Conservation (phyloP, 129 eudicot species). For the Pittosporum tobira region DNA sequence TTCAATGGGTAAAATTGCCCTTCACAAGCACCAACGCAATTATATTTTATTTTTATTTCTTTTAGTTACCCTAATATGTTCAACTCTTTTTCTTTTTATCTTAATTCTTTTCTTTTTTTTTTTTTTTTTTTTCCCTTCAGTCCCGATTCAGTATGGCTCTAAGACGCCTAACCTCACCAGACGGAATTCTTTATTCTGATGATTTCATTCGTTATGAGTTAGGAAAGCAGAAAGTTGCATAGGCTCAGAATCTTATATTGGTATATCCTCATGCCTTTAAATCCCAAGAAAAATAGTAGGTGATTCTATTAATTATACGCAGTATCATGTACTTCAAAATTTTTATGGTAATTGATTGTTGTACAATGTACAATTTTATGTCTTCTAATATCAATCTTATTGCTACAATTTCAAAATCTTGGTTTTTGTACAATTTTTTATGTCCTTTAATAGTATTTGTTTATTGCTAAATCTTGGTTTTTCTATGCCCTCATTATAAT, state of each 20-base stretch:
- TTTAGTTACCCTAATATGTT: neutral
- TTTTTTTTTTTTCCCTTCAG: too few species aligned
- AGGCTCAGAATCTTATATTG: constrained; percentile 21
- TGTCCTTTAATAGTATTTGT: too few species aligned
- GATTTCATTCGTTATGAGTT: constrained; percentile 41
- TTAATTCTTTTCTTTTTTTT: too few species aligned
- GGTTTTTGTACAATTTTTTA: too few species aligned
- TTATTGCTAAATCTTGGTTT: too few species aligned
- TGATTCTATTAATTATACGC: too few species aligned
- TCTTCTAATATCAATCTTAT: too few species aligned
- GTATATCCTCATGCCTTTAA: neutral
- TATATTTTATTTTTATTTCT: neutral
- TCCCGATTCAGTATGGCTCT: constrained; percentile 62
- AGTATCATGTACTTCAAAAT: too few species aligned
- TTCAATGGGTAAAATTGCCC: constrained; percentile 69
- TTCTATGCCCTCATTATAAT: too few species aligned
- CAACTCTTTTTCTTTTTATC: neutral
- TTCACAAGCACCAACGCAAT: neutral
- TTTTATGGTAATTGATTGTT: too few species aligned
- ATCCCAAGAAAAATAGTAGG: neutral
- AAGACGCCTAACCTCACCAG: constrained; percentile 57
- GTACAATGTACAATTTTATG: too few species aligned
- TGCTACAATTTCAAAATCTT: too few species aligned
- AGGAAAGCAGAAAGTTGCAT: constrained; percentile 38
- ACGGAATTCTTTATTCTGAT: constrained; percentile 64